Evolutionary conservation across 805 yeast species (phyloP).

Genomic region (Metschnikowia cubensis): DNA sequence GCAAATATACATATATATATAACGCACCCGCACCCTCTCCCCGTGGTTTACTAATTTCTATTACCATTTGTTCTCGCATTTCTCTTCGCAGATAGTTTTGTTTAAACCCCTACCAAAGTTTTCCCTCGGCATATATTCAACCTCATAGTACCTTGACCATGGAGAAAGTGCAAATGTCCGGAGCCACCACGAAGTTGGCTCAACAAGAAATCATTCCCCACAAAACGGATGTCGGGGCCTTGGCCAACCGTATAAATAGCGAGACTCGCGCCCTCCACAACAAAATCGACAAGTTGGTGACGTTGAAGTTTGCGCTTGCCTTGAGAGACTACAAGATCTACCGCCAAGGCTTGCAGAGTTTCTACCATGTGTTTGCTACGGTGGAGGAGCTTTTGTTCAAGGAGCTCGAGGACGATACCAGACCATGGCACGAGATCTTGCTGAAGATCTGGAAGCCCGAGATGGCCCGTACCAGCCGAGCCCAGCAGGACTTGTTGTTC

Average conservation of each 20-base stretch:
- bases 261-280: constrained; percentile 67
- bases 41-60: too few relatives aligned
- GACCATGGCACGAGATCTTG: constrained; percentile 44
- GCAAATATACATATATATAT: not conserved
- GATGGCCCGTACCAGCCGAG: constrained; percentile 55
- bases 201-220: constrained; percentile 62
- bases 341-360: constrained; percentile 75
- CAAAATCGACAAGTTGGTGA: constrained; percentile 63
- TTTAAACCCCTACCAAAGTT: too few relatives aligned
- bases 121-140: too few relatives aligned
- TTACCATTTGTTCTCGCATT: too few relatives aligned
- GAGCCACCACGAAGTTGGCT: constrained; percentile 29
- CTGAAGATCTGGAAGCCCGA: constrained; percentile 65
- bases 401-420: constrained; percentile 39
- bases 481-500: constrained; percentile 61
- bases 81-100: too few relatives aligned
- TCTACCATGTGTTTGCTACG: constrained; percentile 64
- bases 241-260: constrained; percentile 74
- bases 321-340: constrained; percentile 70
- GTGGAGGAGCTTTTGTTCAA: constrained; percentile 50
- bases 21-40: too few relatives aligned
- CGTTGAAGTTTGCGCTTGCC: constrained; percentile 69
- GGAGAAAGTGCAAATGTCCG: constrained; percentile 5
- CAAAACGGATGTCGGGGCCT: constrained; percentile 77
- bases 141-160: not conserved